Evolutionary conservation across 345 rosid species (phyloP).

Genomic region (Eucalyptus curtisii): DNA sequence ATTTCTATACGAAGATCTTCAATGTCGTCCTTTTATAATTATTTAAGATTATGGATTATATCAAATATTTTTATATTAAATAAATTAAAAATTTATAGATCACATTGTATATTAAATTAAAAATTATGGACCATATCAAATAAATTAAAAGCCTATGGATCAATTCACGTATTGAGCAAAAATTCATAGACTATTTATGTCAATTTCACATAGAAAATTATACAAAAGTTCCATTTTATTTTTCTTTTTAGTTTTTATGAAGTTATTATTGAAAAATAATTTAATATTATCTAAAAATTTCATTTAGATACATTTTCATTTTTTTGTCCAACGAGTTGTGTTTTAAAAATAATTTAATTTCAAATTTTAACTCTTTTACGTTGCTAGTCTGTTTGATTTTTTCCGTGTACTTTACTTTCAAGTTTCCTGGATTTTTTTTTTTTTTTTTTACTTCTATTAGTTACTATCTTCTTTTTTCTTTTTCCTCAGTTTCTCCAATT

Average conservation of each 20-base stretch:
- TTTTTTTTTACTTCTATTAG: too few species aligned
- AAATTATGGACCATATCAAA: too few species aligned
- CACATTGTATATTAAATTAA: too few species aligned
- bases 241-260: not conserved
- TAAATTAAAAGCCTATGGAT: too few species aligned
- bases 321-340: not conserved
- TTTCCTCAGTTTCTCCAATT: not conserved
- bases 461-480: not conserved
- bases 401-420: not conserved
- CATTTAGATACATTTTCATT: not conserved
- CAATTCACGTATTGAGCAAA: not conserved
- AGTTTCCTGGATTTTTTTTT: not conserved
- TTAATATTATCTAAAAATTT: not conserved
- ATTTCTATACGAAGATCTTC: accelerated
- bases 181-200: not conserved
- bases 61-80: too few species aligned
- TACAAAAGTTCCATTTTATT: not conserved
- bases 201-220: not conserved
- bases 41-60: accelerated
- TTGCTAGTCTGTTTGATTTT: not conserved
- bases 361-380: not conserved
- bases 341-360: not conserved
- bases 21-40: accelerated
- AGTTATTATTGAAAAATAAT: not conserved
- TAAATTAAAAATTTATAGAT: too few species aligned